Conservation (phyloP, 2,329 filamentous ascomycete genomes). For the Diaporthe nobilis region DNA sequence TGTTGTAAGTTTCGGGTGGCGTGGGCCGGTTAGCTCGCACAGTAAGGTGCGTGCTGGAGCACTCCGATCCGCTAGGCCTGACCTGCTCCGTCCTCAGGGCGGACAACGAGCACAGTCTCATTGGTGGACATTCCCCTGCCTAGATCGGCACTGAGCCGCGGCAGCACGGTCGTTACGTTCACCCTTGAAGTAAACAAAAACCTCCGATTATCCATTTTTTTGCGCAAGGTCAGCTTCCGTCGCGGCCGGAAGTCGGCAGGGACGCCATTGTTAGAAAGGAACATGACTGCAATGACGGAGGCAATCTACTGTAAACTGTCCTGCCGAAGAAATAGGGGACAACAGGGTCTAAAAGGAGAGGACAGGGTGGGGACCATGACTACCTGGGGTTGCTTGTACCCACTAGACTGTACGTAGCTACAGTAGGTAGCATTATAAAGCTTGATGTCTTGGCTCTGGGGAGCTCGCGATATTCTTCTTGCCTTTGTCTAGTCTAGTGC, state of each 20-base stretch:
- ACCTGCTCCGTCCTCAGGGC: not conserved
- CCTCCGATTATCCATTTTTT: not conserved
- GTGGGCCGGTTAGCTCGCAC: slow-evolving; percentile 10
- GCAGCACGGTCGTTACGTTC: not conserved
- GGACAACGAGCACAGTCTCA: not conserved
- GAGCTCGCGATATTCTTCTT: not conserved
- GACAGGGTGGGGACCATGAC: not conserved
- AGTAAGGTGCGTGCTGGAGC: slow-evolving; percentile 7
- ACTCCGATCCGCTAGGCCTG: slow-evolving; percentile 34
- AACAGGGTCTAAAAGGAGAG: not conserved
- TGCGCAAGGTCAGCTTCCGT: slow-evolving; percentile 14
- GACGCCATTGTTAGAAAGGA: not conserved
- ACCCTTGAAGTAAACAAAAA: not conserved
- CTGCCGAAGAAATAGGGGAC: slow-evolving; percentile 11
- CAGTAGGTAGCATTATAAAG: slow-evolving; percentile 11
- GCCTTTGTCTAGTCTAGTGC: not conserved
- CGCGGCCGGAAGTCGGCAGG: not conserved
- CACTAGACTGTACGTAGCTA: not conserved
- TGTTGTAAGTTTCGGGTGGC: not conserved
- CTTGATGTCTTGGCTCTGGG: not conserved
- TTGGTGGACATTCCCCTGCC: slow-evolving; percentile 38
- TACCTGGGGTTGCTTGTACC: too few species aligned
- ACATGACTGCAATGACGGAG: slow-evolving; percentile 3
- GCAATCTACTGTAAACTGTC: slow-evolving; percentile 22
- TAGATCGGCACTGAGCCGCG: not conserved